Evolutionary conservation across 2,329 filamentous ascomycete genomes (phyloP).

Genomic region (Septoria petroselini): DNA sequence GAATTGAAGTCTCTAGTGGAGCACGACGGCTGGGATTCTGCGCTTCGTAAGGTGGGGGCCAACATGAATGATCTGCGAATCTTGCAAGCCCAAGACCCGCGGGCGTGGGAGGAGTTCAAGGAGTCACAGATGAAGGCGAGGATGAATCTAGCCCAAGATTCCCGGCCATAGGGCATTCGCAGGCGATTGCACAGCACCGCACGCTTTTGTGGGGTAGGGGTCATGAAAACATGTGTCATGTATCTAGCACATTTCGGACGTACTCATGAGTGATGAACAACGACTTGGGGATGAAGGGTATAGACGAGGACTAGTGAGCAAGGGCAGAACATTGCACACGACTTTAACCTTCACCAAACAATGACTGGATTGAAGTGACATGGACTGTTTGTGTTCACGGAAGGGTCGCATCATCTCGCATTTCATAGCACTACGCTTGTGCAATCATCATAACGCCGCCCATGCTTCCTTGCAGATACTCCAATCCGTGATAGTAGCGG

Average conservation of each 20-base stretch:
- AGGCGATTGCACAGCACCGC: constrained; percentile 1
- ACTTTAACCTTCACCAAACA: too few relatives aligned
- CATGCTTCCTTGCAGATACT: constrained; percentile 12
- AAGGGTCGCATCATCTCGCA: constrained; percentile 17
- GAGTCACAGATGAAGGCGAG: constrained; percentile 39
- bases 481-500: constrained; percentile 11
- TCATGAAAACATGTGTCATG: not conserved
- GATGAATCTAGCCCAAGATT: constrained; percentile 30
- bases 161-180: constrained; percentile 1
- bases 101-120: constrained; percentile 38
- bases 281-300: too few relatives aligned
- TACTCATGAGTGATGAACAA: not conserved
- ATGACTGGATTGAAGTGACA: too few relatives aligned
- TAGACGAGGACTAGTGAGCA: too few relatives aligned
- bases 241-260: not conserved
- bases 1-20: constrained; percentile 63
- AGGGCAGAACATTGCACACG: too few relatives aligned
- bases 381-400: constrained; percentile 5
- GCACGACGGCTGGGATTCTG: constrained; percentile 54
- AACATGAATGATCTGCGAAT: constrained; percentile 65
- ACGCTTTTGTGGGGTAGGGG: not conserved
- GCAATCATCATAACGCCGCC: constrained; percentile 13
- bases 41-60: constrained; percentile 60
- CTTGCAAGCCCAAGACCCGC: constrained; percentile 50
- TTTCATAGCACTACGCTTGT: constrained; percentile 14